These are phyloP conservation scores for Penicillium aurantiogriseum DNA, from an alignment of 2,329 filamentous ascomycete genomes.

Conservation along the genomic window DNA sequence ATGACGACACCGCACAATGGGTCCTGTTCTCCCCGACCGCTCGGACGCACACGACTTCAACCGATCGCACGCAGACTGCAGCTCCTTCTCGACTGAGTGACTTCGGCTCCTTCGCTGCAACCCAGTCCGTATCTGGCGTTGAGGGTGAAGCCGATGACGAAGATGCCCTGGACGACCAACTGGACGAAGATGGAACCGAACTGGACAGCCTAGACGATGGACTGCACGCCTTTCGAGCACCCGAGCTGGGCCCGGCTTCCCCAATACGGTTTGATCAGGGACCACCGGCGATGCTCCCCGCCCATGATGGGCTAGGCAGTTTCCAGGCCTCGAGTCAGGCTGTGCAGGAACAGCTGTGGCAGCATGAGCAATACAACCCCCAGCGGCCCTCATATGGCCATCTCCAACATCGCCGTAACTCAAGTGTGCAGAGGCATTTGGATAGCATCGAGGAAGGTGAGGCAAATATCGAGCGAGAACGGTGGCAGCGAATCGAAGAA, in stretches of 20 bases:
- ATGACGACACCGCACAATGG: conserved; percentile 87
- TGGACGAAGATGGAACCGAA: conserved; percentile 63
- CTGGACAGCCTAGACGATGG: conserved; percentile 93
- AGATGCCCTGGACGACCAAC: conserved; percentile 60
- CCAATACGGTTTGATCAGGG: conserved; percentile 53
- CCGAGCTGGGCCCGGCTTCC: conserved; percentile 46
- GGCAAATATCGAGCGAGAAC: conserved; percentile 65
- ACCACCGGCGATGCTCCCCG: conserved; percentile 72
- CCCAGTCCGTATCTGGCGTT: conserved; percentile 52
- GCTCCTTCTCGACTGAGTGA: conserved; percentile 75
- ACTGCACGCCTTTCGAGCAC: conserved; percentile 78
- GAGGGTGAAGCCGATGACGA: conserved; percentile 39
- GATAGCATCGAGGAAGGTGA: conserved; percentile 58
- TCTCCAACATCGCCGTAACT: conserved; percentile 50
- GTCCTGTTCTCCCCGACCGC: conserved; percentile 85
- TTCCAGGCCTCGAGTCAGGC: conserved; percentile 65
- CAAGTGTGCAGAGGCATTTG: conserved; percentile 58
- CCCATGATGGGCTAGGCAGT: conserved; percentile 86
- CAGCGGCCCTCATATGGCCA: conserved; percentile 52
- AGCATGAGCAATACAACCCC: conserved; percentile 83
- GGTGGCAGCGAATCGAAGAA: conserved; percentile 78
- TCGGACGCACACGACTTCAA: conserved; percentile 66
- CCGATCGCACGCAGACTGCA: conserved; percentile 61
- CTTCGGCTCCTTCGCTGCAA: conserved; percentile 71
- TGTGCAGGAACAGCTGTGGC: conserved; percentile 82